phyloP scores from a whole-genome alignment of 208 protist genomes.

The Leishmania guyanensis region DNA sequence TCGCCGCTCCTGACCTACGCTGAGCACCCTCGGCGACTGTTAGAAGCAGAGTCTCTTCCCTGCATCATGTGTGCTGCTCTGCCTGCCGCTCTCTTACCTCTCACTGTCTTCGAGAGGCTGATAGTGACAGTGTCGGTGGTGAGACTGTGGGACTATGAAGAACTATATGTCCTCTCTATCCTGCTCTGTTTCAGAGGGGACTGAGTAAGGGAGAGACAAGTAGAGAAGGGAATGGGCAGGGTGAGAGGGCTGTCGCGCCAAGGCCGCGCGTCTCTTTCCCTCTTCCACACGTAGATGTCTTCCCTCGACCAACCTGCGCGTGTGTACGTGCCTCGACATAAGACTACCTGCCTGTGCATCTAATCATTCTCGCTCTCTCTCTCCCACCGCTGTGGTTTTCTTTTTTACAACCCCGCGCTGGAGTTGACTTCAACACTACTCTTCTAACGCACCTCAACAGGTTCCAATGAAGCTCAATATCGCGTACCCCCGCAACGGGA shows the following conservation, averaged over 20 bases:
- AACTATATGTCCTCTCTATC: not conserved
- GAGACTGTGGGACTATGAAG: not conserved
- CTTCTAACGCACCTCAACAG: not conserved
- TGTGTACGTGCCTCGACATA: not conserved
- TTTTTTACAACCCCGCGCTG: not conserved
- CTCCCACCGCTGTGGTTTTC: not conserved
- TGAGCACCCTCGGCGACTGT: not conserved
- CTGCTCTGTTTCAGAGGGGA: not conserved
- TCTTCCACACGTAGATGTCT: not conserved
- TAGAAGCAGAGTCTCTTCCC: not conserved
- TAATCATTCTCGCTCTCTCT: not conserved
- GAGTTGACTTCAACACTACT: not conserved
- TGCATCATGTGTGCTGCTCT: no score
- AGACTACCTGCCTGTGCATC: not conserved
- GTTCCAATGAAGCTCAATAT: slow-evolving; percentile 90
- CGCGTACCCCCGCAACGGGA: slow-evolving; percentile 87
- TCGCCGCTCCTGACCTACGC: not conserved
- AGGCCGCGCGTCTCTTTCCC: not conserved
- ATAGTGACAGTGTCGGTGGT: not conserved
- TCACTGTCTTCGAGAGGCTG: not conserved
- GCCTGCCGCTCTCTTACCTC: not conserved
- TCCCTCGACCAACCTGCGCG: not conserved
- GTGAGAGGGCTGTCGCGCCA: not conserved
- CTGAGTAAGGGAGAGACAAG: not conserved
- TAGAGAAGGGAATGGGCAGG: not conserved